Percentiles rank a stretch among this genome's conserved stretches.
Evolutionary conservation across 257 asterid genomes (phyloP).

Genomic region (Lycium barbarum): DNA sequence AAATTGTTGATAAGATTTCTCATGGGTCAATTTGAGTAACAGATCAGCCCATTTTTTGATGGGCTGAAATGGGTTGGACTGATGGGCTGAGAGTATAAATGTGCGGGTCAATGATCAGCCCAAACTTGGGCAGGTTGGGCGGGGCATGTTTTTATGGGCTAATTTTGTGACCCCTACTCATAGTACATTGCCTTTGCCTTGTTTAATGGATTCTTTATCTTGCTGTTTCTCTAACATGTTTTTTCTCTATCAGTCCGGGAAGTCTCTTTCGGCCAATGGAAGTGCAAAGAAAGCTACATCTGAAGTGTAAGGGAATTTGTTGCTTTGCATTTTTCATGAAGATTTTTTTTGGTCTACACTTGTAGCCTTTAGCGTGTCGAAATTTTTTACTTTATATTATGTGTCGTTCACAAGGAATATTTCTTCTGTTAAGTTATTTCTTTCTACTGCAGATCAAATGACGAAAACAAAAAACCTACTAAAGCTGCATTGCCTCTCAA

Average conservation of each 20-base stretch:
- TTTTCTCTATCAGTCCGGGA: slow-evolving; percentile 46
- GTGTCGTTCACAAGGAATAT: neutral
- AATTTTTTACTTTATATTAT: neutral
- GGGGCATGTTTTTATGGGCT: too few species aligned
- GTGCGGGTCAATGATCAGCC: too few species aligned
- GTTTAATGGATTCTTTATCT: neutral
- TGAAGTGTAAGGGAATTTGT: slow-evolving; percentile 53
- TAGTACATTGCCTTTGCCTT: neutral
- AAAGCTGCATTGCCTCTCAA: slow-evolving; percentile 39
- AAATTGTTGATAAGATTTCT: too few species aligned
- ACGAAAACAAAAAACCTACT: slow-evolving; percentile 44
- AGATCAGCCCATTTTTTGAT: too few species aligned
- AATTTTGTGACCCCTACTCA: too few species aligned
- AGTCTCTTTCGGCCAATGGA: slow-evolving; percentile 50
- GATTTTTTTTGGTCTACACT: neutral
- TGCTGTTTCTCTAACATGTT: neutral
- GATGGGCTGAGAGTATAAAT: too few species aligned
- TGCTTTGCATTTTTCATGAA: neutral
- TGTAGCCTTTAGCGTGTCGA: neutral
- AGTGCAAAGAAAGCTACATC: slow-evolving; percentile 34
- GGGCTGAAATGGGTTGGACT: too few species aligned
- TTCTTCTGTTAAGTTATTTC: slow-evolving; percentile 19
- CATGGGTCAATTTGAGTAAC: too few species aligned
- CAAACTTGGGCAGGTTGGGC: too few species aligned
- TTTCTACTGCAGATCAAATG: slow-evolving; percentile 50